A percentile compares a stretch with the other conserved stretches of the same genome.
phyloP scores from a whole-genome alignment of 2,329 filamentous ascomycete species.

The Ceratocystis huliohia region DNA sequence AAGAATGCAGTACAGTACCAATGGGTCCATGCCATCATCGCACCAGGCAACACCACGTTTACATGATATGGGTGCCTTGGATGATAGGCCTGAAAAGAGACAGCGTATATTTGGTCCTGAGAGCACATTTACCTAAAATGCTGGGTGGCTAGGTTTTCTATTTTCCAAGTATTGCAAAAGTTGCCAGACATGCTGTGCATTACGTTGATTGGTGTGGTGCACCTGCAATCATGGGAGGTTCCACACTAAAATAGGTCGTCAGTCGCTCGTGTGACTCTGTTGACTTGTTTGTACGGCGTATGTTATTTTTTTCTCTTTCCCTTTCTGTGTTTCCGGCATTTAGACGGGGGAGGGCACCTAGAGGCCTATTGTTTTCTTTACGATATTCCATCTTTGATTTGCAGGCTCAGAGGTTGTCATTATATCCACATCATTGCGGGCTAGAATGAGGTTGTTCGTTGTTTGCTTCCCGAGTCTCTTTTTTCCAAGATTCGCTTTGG shows the following conservation, averaged over 20 bases:
- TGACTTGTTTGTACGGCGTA: no score
- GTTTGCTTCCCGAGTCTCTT: neutral
- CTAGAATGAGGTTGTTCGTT: neutral
- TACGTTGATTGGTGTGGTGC: no score
- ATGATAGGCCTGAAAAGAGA: conserved; percentile 19
- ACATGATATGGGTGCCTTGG: neutral
- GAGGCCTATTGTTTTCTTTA: neutral
- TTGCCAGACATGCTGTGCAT: no score
- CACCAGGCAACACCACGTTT: conserved; percentile 10
- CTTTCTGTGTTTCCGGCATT: neutral
- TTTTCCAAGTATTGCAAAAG: no score
- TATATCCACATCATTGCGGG: neutral
- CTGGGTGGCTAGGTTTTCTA: neutral
- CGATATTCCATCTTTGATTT: neutral
- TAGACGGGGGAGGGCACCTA: neutral
- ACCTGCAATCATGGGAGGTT: no score
- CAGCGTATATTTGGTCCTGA: conserved; percentile 19
- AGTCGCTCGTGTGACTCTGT: no score
- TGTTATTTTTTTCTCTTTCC: no score
- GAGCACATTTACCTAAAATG: conserved; percentile 10
- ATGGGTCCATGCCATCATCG: neutral
- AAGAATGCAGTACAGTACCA: conserved; percentile 11
- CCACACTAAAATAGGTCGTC: no score
- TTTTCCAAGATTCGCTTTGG: neutral
- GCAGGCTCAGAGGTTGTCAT: neutral